These are phyloP conservation scores for Inga laurina DNA, from an alignment of 306 rosid genomes.

Conservation along the genomic window DNA sequence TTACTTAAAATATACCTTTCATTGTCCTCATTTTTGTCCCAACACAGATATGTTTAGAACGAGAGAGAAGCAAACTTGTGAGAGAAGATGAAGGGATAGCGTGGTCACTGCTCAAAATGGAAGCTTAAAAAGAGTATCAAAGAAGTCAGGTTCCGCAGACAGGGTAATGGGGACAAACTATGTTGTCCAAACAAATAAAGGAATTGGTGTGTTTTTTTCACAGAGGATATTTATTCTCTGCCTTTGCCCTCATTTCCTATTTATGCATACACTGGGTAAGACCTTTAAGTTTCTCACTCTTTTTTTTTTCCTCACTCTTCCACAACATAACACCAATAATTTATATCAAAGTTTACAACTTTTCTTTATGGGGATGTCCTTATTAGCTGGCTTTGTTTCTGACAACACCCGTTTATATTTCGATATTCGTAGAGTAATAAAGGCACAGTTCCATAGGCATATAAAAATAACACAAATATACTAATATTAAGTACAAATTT, in stretches of 20 bases:
- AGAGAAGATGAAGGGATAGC: slow-evolving; percentile 20
- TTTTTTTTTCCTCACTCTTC: slow-evolving; percentile 26
- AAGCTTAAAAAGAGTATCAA: slow-evolving; percentile 36
- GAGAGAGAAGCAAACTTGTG: slow-evolving; percentile 20
- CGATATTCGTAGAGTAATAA: no score
- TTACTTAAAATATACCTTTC: background rate
- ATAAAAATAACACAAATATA: slow-evolving; percentile 17
- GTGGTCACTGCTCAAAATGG: slow-evolving; percentile 31
- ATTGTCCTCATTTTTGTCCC: background rate
- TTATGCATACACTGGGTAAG: slow-evolving; percentile 8
- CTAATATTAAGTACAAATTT: no score
- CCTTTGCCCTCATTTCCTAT: slow-evolving; percentile 28
- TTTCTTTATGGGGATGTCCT: background rate
- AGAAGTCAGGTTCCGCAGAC: background rate
- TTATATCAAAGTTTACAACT: slow-evolving; percentile 13
- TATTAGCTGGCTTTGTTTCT: slow-evolving; percentile 15
- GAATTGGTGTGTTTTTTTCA: slow-evolving; percentile 26
- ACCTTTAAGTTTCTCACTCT: background rate
- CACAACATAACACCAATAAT: slow-evolving; percentile 24
- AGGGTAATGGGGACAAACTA: slow-evolving; percentile 56
- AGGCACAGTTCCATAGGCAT: no score
- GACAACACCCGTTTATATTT: background rate
- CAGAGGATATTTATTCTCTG: slow-evolving; percentile 25
- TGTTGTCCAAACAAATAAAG: slow-evolving; percentile 21
- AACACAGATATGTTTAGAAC: background rate